Conservation (phyloP, 1,284 basidiomycete genomes). For the Rhodotorula sp. region DNA sequence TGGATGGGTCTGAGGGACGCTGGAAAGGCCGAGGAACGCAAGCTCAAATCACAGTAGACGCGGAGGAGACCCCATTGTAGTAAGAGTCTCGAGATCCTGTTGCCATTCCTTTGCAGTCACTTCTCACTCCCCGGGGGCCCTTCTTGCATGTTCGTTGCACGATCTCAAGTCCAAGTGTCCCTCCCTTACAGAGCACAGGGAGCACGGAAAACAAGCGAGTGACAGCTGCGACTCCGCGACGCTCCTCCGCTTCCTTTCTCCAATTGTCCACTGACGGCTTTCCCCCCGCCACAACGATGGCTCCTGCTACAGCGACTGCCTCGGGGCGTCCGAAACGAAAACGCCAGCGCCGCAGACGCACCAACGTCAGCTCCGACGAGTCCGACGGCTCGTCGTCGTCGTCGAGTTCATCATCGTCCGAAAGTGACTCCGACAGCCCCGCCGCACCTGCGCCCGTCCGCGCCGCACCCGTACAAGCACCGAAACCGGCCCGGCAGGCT, state of each 20-base stretch:
- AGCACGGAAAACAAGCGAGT: no score
- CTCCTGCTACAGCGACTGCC: constrained; percentile 23
- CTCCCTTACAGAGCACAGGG: no score
- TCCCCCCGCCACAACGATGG: constrained; percentile 7
- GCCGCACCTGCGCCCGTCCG: no score
- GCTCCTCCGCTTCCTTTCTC: neutral
- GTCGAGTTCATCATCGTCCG: neutral
- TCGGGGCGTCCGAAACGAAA: constrained; percentile 36
- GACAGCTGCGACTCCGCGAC: neutral
- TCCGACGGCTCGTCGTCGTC: constrained; percentile 18
- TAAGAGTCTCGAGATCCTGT: no score
- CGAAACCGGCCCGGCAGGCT: neutral
- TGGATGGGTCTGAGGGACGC: constrained; percentile 14
- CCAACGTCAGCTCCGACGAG: constrained; percentile 12
- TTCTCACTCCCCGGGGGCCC: no score
- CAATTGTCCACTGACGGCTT: neutral
- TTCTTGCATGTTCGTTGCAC: no score
- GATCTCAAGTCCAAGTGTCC: no score
- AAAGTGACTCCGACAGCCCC: neutral
- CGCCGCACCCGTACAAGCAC: no score
- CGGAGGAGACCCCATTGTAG: no score
- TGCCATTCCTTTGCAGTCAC: no score
- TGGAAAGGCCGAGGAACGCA: constrained; percentile 13
- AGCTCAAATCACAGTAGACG: constrained; percentile 7
- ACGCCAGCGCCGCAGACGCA: constrained; percentile 32